Percentiles rank a stretch among this genome's conserved stretches.
Conservation (phyloP, 306 rosid genomes). For the Vachellia collinsii region DNA sequence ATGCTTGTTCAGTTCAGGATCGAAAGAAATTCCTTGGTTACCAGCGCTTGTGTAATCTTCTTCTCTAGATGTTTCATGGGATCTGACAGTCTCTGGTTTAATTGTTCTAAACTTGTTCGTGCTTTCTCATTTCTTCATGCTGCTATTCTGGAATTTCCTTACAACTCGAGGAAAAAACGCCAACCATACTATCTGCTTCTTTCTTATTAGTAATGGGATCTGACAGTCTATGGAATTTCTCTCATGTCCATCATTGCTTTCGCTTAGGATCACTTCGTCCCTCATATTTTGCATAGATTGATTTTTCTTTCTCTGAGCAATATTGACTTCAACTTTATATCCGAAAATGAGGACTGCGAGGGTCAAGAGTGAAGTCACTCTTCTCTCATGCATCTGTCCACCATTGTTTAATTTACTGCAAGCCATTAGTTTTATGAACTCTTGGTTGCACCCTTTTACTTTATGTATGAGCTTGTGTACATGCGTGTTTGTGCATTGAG, state of each 20-base stretch:
- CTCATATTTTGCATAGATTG: background rate
- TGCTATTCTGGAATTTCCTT: too few species aligned
- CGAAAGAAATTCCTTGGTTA: too few species aligned
- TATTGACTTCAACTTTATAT: conserved; percentile 8
- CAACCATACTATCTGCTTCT: too few species aligned
- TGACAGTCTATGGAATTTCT: too few species aligned
- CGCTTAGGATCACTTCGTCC: conserved; percentile 9
- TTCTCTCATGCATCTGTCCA: conserved; percentile 25
- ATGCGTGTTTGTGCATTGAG: conserved; percentile 20
- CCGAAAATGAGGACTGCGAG: background rate
- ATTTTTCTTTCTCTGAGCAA: conserved; percentile 20
- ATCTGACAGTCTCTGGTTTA: too few species aligned
- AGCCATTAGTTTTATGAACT: conserved; percentile 11
- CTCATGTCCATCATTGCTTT: background rate
- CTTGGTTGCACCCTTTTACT: conserved; percentile 9
- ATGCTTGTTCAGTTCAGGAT: too few species aligned
- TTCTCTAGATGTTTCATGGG: too few species aligned
- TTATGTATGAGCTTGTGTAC: background rate
- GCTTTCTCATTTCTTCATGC: too few species aligned
- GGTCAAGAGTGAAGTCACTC: conserved; percentile 6
- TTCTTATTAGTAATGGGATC: too few species aligned
- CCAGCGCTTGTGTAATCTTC: too few species aligned
- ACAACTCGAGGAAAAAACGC: too few species aligned
- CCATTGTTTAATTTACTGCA: conserved; percentile 26
- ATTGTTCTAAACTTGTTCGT: too few species aligned